Base-by-base conservation (phyloP, 768 basidiomycete species). In the Tricholoma saponaceum region DNA sequence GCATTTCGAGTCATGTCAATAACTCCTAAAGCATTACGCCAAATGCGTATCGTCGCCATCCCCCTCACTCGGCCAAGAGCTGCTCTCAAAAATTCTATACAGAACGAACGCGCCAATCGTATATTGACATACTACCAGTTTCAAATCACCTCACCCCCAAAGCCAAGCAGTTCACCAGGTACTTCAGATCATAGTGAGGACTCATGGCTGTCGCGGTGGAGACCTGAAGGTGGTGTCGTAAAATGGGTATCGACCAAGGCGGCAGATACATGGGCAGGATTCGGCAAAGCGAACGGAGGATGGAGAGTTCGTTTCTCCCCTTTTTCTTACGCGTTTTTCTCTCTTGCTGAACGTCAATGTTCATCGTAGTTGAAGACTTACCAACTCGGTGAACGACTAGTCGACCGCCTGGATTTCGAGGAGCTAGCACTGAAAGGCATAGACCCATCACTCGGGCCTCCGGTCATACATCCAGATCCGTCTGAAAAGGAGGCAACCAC, bases 321-420 rank as follows among this genome's bases (percentile, higher is more conserved):
- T 37, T 9, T 30, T 57, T 46, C n/a, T n/a, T 32, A 47, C 54
- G 25, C 47, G 41, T 56, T 33, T 32, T 30, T 55, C 12, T 14
- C 9, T 12, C 22, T 55, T 55, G 56, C 53, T 32, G 35, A 49
- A 35, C 22, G 12, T 32, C 25, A 12, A 39, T 33, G 13, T 20
- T 51, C 57, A 25, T 61, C 26, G 5, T 60, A 92, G 90, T 68
- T 82, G 25, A 83, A 78, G 68, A 73, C 82, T 12, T 88, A 84
- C 66, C 71, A 79, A 60, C 72, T 78, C 37, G 90, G 90, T 23
- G 86, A 90, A 72, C 81, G 81, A 20, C 68, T 90, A 1, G 76
- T 86, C 20, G 87, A 91, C 69, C 76, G 81, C 20, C 75, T 91
- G 59, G 91, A 91, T 52, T 92, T 91, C 62, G 91, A 92, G 69